These are phyloP conservation scores for Pseudogymnoascus sp. DNA, from an alignment of 2,329 filamentous ascomycete species.

Conservation along the genomic window DNA sequence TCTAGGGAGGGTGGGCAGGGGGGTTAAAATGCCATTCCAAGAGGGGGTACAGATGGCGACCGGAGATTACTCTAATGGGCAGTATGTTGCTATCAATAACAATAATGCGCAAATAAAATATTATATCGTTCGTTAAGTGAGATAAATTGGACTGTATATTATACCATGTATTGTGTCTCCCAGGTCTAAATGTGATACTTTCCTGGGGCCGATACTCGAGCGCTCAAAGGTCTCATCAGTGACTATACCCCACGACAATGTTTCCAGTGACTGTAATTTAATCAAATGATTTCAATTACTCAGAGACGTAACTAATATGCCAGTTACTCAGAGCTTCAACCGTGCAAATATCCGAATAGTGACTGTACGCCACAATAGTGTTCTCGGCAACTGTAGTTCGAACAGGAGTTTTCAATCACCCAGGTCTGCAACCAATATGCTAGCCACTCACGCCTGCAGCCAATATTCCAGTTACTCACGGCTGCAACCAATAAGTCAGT, in stretches of 20 bases:
- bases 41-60: background rate
- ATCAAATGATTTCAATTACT: background rate
- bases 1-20: background rate
- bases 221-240: background rate
- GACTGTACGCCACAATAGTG: no score
- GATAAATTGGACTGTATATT: background rate
- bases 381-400: no score
- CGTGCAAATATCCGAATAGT: no score
- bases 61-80: background rate
- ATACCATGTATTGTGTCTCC: background rate
- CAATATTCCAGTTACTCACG: background rate
- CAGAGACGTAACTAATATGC: background rate
- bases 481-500: background rate
- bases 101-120: background rate
- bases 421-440: background rate
- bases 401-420: background rate
- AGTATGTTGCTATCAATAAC: background rate
- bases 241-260: background rate
- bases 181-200: background rate
- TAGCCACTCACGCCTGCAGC: no score
- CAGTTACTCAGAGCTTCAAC: background rate
- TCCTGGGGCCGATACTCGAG: background rate
- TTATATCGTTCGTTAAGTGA: background rate
- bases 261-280: background rate
- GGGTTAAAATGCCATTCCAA: background rate